Percentiles rank a stretch among this genome's conserved stretches.
phyloP scores from a whole-genome alignment of 164 flowering plant species.

The Nelumbo lutea region DNA sequence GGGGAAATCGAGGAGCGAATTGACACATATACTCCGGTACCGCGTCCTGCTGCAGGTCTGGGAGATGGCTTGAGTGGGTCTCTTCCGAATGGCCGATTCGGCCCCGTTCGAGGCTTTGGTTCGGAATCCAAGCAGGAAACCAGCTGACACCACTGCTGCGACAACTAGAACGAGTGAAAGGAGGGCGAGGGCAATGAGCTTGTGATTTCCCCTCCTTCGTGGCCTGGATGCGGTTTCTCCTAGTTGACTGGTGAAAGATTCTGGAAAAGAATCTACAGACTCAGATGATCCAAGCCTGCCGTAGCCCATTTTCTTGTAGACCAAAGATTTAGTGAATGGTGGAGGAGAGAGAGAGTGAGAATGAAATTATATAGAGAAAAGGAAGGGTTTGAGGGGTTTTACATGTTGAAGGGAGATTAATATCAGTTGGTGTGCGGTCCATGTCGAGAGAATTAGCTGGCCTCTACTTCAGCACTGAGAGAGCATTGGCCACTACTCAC shows the following conservation, averaged over 20 bases:
- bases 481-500: not conserved
- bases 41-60: slow-evolving; percentile 45
- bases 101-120: not conserved
- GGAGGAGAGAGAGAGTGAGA: not conserved
- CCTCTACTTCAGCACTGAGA: not conserved
- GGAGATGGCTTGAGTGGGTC: slow-evolving; percentile 52
- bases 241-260: slow-evolving; percentile 1
- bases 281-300: not conserved
- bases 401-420: not conserved
- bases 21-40: slow-evolving; percentile 48
- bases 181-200: slow-evolving; percentile 24
- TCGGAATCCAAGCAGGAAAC: slow-evolving; percentile 20
- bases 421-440: not conserved
- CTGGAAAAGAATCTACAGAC: slow-evolving; percentile 10
- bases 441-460: not conserved
- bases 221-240: slow-evolving; percentile 8
- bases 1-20: slow-evolving; percentile 53
- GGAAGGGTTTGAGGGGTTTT: not conserved
- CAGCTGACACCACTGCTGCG: slow-evolving; percentile 40
- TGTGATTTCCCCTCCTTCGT: slow-evolving; percentile 9
- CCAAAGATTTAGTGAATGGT: too few species aligned
- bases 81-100: slow-evolving; percentile 1
- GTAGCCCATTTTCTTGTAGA: not conserved
- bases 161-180: slow-evolving; percentile 26
- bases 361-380: not conserved